Base-by-base conservation (phyloP, 495 filamentous ascomycete species). In the Podospora anserina region DNA sequence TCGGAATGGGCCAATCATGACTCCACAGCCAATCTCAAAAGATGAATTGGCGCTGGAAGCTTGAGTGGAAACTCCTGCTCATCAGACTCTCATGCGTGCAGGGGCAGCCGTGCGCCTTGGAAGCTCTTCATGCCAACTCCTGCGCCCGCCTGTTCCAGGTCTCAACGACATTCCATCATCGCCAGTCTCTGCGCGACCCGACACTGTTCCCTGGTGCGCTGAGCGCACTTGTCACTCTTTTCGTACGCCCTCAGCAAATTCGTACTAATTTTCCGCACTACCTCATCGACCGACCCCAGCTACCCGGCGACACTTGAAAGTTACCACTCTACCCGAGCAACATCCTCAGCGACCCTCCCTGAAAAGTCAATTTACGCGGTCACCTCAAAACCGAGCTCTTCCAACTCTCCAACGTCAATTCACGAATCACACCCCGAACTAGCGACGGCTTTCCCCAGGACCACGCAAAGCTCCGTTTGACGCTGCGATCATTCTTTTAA, bases 161-260 rank as follows among this genome's bases (percentile, higher is more conserved):
- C 61, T 32, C 57, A 61, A 60, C 26, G 20, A 61, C 34, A 63
- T 11, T 58, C 32, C 44, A 66, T 54, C 27, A 63, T 66, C 66
- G 60, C 59, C 66, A 59, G 39, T 49, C 39, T 61, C 28, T 34
- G 61, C 30, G 61, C 61, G n/a, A 32, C 61, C 15, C 26, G 49
- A 49, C 19, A 23, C 57, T 60, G 54, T 44, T n/a, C 49, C 30
- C 65, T 63, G 44, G 66, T 66, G 66, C 69, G 69, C 69, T 68
- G 69, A 44, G 69, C 69, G 66, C 66, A 62, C 58, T 26, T 4
- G 28, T 64, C 69, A 66, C 65, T 71, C 69, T 66, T 68, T 71
- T 61, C 18, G 32, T 54, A 20, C 55, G 27, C 18, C n/a, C 61
- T 18, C 27, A n/a, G 61, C 57, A n/a, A 62, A 23, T 19, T 34